phyloP scores from a whole-genome alignment of 2,329 filamentous ascomycete genomes.

The Elsinoe batatas region DNA sequence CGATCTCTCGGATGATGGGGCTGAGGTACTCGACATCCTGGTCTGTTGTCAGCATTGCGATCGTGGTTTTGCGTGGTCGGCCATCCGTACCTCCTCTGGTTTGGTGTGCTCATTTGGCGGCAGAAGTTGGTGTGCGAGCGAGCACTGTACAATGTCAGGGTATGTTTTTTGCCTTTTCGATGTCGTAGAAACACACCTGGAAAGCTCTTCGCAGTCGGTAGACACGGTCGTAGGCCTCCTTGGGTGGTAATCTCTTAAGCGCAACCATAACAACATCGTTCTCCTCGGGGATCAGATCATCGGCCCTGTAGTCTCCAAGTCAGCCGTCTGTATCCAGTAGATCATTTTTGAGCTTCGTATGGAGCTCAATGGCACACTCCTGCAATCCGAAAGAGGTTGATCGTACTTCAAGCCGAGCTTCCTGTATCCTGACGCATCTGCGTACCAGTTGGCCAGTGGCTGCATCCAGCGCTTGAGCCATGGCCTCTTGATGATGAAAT shows the following conservation, averaged over 20 bases:
- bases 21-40: conserved; percentile 59
- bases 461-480: conserved; percentile 72
- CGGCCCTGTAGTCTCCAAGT: conserved; percentile 51
- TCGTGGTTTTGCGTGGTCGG: not conserved
- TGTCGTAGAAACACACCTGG: conserved; percentile 51
- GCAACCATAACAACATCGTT: conserved; percentile 76
- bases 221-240: conserved; percentile 92
- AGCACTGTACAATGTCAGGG: conserved; percentile 42
- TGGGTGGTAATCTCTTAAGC: conserved; percentile 77
- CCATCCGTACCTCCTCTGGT: conserved; percentile 48
- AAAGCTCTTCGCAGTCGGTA: conserved; percentile 94
- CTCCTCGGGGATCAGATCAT: conserved; percentile 93
- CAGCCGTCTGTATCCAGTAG: not conserved
- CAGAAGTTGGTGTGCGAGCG: conserved; percentile 54
- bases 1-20: conserved; percentile 58
- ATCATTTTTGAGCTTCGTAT: not conserved
- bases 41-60: conserved; percentile 17
- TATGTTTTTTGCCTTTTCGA: not conserved
- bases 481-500: conserved; percentile 70
- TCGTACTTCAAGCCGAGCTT: conserved; percentile 80
- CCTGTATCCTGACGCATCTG: conserved; percentile 81
- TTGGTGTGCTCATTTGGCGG: conserved; percentile 59
- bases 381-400: conserved; percentile 6
- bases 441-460: conserved; percentile 83
- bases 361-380: not conserved